Evolutionary conservation across 257 asterid species (phyloP), one percentile per base, ranked within the genome.

Genomic region (Solanum medicagineum): DNA sequence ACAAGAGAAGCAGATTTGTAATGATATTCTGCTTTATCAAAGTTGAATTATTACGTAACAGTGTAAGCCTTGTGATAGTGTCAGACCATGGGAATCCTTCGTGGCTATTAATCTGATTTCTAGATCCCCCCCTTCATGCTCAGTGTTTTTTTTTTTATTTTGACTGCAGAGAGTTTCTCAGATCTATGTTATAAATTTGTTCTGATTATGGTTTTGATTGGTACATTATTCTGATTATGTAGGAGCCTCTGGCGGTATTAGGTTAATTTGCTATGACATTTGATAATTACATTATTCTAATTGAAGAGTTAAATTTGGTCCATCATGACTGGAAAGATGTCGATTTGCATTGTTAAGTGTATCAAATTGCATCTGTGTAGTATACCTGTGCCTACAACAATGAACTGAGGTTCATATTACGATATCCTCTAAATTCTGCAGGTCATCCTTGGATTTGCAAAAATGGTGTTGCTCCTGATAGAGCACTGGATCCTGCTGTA

Each of bases 361-460:
- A 73, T 73, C 65, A 53, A 53, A 77, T 53, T 77, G 65, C 83
- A 51, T 77, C 83, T 49, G 47, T 77, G 16, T 53, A 51, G 83
- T 51, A 26, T 53, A 77, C 65, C 22, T 53, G 47, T 77, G 49
- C 65, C 47, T 77, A 51, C 83, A 51, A 8, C 26, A 77, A 77
- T 15, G 47, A 53, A 26, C 49, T 77, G 26, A 77, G 59, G 49
- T 79, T 53, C 49, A 17, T 53, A 26, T 79, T 79, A 79, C 19
- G 29, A 79, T 79, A 79, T 53, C 83, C 65, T 10, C 29, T 60
- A 81, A 68, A 70, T 44, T 87, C 71, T 73, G 32, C 70, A 87
- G 89, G 87, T 40, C 89, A 87, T 51, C 89, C 89, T 60, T 87
- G 89, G 89, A 85, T 87, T 32, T 85, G 89, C 9, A 77, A 87